A percentile compares a stretch with the other conserved stretches of the same genome.
These are phyloP conservation scores for Medicago ruthenica DNA, from an alignment of 306 rosid species.

Conservation along the genomic window DNA sequence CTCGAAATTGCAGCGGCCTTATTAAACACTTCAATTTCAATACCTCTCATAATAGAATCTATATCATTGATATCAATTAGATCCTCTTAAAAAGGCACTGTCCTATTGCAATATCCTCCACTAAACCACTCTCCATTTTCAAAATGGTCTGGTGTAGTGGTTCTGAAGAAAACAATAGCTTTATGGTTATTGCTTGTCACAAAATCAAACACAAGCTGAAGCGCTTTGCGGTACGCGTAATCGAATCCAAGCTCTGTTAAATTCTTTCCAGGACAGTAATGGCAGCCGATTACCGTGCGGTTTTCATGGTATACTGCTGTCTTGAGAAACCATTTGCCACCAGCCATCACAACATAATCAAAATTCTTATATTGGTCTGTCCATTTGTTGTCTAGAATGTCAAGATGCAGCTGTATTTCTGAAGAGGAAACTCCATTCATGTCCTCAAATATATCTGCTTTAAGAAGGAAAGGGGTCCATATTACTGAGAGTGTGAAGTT, in stretches of 20 bases:
- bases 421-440: conserved; percentile 70
- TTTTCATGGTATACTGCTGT: conserved; percentile 76
- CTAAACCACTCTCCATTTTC: conserved; percentile 87
- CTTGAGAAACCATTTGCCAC: conserved; percentile 90
- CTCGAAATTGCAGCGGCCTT: conserved; percentile 37
- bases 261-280: conserved; percentile 68
- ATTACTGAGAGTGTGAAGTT: conserved; percentile 79
- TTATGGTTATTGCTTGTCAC: conserved; percentile 47
- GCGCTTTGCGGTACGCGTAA: conserved; percentile 63
- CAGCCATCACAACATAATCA: conserved; percentile 60
- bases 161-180: conserved; percentile 66
- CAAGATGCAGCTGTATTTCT: conserved; percentile 71
- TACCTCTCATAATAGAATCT: conserved; percentile 57
- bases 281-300: conserved; percentile 59
- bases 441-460: conserved; percentile 78
- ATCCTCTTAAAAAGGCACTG: conserved; percentile 69
- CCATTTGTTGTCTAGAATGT: conserved; percentile 66
- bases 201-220: conserved; percentile 53
- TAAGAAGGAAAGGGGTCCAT: conserved; percentile 82
- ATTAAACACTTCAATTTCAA: conserved; percentile 69
- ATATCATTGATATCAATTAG: conserved; percentile 46
- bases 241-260: conserved; percentile 66
- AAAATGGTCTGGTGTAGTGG: conserved; percentile 85
- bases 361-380: conserved; percentile 51
- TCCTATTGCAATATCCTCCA: conserved; percentile 86